Conservation (phyloP, 2,329 filamentous ascomycete species). For the Ophiostoma populinum region DNA sequence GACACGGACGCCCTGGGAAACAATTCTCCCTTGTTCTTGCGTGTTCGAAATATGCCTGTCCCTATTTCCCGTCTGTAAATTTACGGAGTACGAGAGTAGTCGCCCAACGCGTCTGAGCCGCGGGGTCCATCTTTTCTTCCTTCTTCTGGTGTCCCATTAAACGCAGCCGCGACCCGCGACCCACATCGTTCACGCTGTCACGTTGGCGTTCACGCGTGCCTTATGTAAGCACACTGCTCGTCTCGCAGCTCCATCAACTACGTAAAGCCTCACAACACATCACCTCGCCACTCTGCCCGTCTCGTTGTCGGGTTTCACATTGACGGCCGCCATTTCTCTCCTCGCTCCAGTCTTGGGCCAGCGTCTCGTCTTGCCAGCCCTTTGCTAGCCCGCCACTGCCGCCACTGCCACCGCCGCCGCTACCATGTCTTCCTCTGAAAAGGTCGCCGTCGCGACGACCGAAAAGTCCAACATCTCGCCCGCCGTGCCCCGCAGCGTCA, state of each 20-base stretch:
- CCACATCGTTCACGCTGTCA: conserved; percentile 1
- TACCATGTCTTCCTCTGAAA: neutral
- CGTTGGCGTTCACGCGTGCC: conserved; percentile 1
- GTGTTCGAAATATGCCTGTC: no score
- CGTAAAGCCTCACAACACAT: neutral
- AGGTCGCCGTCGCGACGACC: conserved; percentile 18
- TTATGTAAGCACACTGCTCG: neutral
- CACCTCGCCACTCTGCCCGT: no score
- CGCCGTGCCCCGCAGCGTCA: conserved; percentile 68
- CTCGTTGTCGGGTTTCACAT: no score
- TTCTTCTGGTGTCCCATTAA: neutral
- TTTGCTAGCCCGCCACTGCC: neutral
- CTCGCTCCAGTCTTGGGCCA: no score
- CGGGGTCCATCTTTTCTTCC: conserved; percentile 7
- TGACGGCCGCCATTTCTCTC: neutral
- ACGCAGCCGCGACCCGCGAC: conserved; percentile 2
- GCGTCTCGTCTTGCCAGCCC: conserved; percentile 11
- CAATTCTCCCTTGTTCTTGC: no score
- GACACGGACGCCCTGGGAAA: no score
- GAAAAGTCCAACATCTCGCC: conserved; percentile 60
- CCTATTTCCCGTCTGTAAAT: no score
- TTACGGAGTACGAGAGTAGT: no score
- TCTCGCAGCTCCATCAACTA: neutral
- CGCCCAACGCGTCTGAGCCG: no score
- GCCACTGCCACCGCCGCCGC: neutral